phyloP scores from a whole-genome alignment of 2,329 filamentous ascomycete species.

The Nothomitra cinnamomea region DNA sequence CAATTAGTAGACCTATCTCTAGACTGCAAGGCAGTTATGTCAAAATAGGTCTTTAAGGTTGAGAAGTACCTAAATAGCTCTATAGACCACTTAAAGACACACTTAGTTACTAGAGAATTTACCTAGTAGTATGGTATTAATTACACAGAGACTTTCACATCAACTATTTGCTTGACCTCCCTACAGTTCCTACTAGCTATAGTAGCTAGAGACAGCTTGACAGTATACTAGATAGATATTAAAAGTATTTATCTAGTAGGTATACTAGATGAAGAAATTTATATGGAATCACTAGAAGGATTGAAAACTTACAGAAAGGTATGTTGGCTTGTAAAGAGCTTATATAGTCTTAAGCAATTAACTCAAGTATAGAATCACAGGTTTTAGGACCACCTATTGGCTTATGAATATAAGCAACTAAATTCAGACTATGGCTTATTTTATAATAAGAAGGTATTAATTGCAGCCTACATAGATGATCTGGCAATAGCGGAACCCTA shows the following conservation, averaged over 20 bases:
- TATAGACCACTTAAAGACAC: conserved; percentile 6
- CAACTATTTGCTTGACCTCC: background rate
- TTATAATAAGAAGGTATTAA: conserved; percentile 5
- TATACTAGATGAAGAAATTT: conserved; percentile 11
- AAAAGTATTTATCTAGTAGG: conserved; percentile 8
- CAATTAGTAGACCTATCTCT: too few relatives aligned
- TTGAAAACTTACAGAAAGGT: conserved; percentile 7
- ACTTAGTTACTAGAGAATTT: conserved; percentile 7
- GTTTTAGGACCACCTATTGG: conserved; percentile 9
- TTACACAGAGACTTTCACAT: conserved; percentile 7
- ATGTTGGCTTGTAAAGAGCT: too few relatives aligned
- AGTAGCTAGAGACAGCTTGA: background rate
- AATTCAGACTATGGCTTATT: background rate
- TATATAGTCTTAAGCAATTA: too few relatives aligned
- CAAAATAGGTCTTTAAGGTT: too few relatives aligned
- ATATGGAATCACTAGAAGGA: conserved; percentile 13
- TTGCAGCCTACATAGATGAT: conserved; percentile 18
- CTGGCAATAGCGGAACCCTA: conserved; percentile 12
- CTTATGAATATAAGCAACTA: conserved; percentile 10
- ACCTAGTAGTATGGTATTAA: conserved; percentile 6
- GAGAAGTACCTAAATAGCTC: conserved; percentile 4
- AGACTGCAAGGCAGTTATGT: too few relatives aligned
- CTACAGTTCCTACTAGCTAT: conserved; percentile 5
- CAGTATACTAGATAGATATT: conserved; percentile 6
- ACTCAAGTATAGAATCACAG: too few relatives aligned